Conservation (phyloP, 169 alveolate genomes). For the Eimeria acervulina region DNA sequence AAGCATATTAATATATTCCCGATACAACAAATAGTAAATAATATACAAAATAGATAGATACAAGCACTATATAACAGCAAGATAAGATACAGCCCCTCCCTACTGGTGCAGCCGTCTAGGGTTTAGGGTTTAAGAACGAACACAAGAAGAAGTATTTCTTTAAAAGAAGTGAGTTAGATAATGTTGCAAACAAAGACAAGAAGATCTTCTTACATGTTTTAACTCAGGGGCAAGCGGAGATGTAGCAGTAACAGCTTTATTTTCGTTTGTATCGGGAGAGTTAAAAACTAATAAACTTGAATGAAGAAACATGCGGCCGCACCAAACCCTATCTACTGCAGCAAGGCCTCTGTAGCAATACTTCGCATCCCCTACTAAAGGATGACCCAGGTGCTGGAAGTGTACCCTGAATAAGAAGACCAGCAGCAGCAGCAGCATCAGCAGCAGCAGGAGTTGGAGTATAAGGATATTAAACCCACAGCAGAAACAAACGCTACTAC, state of each 20-base stretch:
- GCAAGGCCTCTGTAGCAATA: slow-evolving; percentile 85
- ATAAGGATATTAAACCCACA: no score
- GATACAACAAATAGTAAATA: no score
- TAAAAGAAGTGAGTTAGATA: no score
- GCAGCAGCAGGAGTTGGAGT: no score
- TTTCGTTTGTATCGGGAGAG: slow-evolving; percentile 86
- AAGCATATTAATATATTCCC: no score
- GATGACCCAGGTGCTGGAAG: slow-evolving; percentile 89
- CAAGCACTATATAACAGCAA: no score
- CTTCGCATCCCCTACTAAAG: slow-evolving; percentile 87
- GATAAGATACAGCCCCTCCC: no score
- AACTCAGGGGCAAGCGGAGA: slow-evolving; percentile 88
- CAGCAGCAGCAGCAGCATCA: background rate
- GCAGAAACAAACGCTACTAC: background rate
- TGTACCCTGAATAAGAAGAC: slow-evolving; percentile 82
- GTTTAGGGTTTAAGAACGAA: no score
- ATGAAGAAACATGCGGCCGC: slow-evolving; percentile 88
- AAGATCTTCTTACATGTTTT: slow-evolving; percentile 81
- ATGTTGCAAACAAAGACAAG: no score
- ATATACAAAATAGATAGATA: no score
- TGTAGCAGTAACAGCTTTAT: slow-evolving; percentile 82
- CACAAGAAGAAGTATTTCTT: no score
- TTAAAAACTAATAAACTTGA: slow-evolving; percentile 86
- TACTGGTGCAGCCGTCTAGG: no score
- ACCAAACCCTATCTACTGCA: slow-evolving; percentile 86